These are phyloP conservation scores for Lactarius vividus DNA, from an alignment of 768 basidiomycete species.

Conservation along the genomic window DNA sequence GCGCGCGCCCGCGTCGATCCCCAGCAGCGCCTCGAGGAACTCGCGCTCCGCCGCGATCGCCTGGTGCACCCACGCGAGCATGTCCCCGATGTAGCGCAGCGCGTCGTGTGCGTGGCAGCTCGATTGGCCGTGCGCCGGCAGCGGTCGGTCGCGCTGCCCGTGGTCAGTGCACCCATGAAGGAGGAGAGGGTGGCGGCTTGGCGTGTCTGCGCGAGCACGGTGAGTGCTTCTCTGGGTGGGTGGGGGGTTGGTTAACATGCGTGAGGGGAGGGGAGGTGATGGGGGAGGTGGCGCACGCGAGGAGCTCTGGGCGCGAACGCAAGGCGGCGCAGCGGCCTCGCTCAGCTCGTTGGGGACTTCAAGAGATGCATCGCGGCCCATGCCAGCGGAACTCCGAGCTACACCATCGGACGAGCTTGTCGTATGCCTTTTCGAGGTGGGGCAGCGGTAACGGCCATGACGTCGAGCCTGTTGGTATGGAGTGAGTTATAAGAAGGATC, in stretches of 20 bases:
- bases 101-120: constrained; percentile 99
- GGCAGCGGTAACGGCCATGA: constrained; percentile 78
- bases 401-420: constrained; percentile 85
- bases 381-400: constrained; percentile 79
- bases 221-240: constrained; percentile 65
- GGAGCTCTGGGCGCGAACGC: constrained; percentile 71
- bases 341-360: constrained; percentile 65
- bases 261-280: background rate
- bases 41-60: constrained; percentile 93
- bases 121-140: constrained; percentile 78
- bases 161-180: constrained; percentile 87
- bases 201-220: constrained; percentile 74
- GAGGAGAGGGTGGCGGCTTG: constrained; percentile 75
- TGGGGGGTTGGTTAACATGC: constrained; percentile 28
- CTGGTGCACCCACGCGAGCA: constrained; percentile 99
- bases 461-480: constrained; percentile 61
- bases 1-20: constrained; percentile 52
- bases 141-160: constrained; percentile 40
- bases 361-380: constrained; percentile 69
- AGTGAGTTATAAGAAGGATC: background rate
- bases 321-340: constrained; percentile 77
- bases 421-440: constrained; percentile 85
- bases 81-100: constrained; percentile 93
- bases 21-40: constrained; percentile 87
- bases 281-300: constrained; percentile 49